phyloP scores from a whole-genome alignment of 331 rosid species.

The Stylosanthes scabra region DNA sequence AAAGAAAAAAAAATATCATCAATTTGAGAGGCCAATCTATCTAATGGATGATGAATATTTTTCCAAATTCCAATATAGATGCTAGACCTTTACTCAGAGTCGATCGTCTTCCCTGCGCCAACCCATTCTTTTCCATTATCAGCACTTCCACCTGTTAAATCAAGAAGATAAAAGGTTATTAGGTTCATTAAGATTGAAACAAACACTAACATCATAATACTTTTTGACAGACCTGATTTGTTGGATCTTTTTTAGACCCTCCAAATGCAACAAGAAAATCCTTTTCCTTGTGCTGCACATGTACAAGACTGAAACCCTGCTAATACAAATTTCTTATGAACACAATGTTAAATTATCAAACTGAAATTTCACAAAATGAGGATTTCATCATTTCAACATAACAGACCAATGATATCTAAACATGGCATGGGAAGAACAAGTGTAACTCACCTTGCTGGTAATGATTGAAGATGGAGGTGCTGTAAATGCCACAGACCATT shows the following conservation, averaged over 20 bases:
- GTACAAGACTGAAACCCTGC: slow-evolving; percentile 92
- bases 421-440: too few relatives aligned
- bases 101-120: slow-evolving; percentile 54
- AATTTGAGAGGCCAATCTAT: slow-evolving; percentile 62
- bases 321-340: slow-evolving; percentile 32
- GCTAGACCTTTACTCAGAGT: slow-evolving; percentile 62
- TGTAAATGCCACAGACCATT: slow-evolving; percentile 76
- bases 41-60: slow-evolving; percentile 58
- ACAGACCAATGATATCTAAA: background rate
- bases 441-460: slow-evolving; percentile 64
- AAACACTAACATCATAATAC: slow-evolving; percentile 1
- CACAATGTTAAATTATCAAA: slow-evolving; percentile 22
- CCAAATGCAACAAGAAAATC: slow-evolving; percentile 98
- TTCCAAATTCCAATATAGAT: slow-evolving; percentile 56
- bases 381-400: background rate
- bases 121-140: slow-evolving; percentile 72
- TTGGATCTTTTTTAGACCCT: slow-evolving; percentile 87
- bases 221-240: slow-evolving; percentile 73
- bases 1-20: slow-evolving; percentile 38
- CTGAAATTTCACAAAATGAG: slow-evolving; percentile 1
- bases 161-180: slow-evolving; percentile 15
- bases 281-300: slow-evolving; percentile 83
- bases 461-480: slow-evolving; percentile 83
- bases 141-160: slow-evolving; percentile 77
- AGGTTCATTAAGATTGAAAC: slow-evolving; percentile 29